A percentile compares a stretch with the other conserved stretches of the same genome.
Conservation (phyloP, 179 eudicot species). For the Beta corolliflora region DNA sequence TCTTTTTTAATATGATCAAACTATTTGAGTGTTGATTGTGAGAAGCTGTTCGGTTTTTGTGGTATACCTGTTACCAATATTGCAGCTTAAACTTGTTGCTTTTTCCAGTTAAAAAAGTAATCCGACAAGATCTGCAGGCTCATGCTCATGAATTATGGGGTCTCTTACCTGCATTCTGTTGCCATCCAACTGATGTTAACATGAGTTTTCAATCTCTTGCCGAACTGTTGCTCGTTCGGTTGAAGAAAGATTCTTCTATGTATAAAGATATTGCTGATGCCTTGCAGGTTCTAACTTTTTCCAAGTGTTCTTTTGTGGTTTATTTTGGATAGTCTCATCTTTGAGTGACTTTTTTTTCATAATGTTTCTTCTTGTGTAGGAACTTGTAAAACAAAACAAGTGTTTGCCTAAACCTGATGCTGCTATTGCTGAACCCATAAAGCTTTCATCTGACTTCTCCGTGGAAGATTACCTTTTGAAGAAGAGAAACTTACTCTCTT, state of each 20-base stretch:
- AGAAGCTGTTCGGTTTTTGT: constrained; percentile 6
- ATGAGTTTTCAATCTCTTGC: constrained; percentile 53
- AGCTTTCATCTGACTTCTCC: constrained; percentile 30
- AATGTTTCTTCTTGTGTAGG: constrained; percentile 37
- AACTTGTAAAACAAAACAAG: constrained; percentile 69
- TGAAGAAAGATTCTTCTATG: constrained; percentile 63
- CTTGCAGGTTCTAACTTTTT: constrained; percentile 55
- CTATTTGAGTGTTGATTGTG: background rate
- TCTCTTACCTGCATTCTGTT: constrained; percentile 87
- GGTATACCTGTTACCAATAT: constrained; percentile 20
- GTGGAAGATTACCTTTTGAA: constrained; percentile 32
- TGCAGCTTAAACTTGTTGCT: constrained; percentile 34
- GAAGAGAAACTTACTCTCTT: constrained; percentile 35
- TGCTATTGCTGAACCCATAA: constrained; percentile 33
- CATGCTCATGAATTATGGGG: constrained; percentile 67
- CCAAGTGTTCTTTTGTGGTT: background rate
- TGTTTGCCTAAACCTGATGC: constrained; percentile 36
- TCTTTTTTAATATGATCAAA: background rate
- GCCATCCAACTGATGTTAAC: constrained; percentile 62
- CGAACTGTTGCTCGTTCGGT: constrained; percentile 45
- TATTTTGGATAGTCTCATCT: background rate
- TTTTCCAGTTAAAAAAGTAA: constrained; percentile 67
- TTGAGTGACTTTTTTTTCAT: constrained; percentile 10
- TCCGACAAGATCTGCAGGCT: constrained; percentile 70
- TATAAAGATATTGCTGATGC: constrained; percentile 59